These are phyloP conservation scores for Trichoderma koningiopsis DNA, from an alignment of 2,329 filamentous ascomycete genomes.

Conservation along the genomic window DNA sequence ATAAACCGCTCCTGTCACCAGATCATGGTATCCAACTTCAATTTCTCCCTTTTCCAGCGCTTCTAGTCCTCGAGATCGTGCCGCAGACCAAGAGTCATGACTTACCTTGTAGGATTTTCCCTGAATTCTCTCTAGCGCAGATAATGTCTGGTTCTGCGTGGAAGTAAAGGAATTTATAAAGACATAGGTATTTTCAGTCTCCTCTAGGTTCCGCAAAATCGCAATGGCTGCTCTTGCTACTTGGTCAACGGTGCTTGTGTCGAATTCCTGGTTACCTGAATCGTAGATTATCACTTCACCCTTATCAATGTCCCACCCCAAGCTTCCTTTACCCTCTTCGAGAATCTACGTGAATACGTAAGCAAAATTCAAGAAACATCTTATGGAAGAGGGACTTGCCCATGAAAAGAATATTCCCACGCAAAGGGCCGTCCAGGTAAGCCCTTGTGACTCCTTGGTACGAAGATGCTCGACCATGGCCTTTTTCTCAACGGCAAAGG, in stretches of 20 bases:
- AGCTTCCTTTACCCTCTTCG: background rate
- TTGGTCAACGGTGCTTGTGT: background rate
- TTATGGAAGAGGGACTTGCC: background rate
- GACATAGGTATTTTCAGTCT: background rate
- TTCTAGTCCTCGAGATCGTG: background rate
- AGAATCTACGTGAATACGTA: background rate
- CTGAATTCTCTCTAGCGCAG: background rate
- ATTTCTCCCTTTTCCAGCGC: background rate
- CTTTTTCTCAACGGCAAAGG: background rate
- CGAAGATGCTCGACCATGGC: background rate
- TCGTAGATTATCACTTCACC: background rate
- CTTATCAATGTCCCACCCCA: background rate
- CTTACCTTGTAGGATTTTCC: background rate
- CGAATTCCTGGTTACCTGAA: background rate
- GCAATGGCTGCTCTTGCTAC: background rate
- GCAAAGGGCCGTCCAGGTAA: background rate
- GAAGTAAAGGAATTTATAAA: background rate
- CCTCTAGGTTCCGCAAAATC: background rate
- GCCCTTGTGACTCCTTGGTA: background rate
- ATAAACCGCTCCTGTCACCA: background rate
- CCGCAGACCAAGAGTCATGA: background rate
- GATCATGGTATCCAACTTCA: background rate
- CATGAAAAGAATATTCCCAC: background rate
- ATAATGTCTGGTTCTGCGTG: background rate
- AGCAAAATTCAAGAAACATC: background rate